These are phyloP conservation scores for Medicago arabica DNA, from an alignment of 306 rosid genomes.

Conservation along the genomic window DNA sequence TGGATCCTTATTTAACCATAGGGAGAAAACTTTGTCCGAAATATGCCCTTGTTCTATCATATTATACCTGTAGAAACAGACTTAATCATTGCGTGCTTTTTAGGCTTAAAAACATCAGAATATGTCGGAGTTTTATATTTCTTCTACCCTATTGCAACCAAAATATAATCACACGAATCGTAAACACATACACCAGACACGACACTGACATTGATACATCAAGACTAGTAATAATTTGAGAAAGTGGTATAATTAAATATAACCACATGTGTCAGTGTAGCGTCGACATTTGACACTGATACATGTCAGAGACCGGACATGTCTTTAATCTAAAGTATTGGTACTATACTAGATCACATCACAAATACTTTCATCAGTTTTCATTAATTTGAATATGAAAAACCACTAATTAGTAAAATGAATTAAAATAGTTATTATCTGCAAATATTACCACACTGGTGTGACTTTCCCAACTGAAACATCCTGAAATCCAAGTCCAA, in stretches of 20 bases:
- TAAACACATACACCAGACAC: not conserved
- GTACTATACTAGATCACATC: not conserved
- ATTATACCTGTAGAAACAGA: slow-evolving; percentile 49
- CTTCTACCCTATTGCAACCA: slow-evolving; percentile 7
- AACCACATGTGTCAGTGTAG: not conserved
- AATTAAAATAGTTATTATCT: slow-evolving; percentile 9
- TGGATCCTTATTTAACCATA: slow-evolving; percentile 52
- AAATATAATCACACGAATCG: not conserved
- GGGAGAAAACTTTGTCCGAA: slow-evolving; percentile 42
- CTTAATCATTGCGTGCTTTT: slow-evolving; percentile 5
- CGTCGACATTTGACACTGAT: not conserved
- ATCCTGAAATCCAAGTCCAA: slow-evolving; percentile 60
- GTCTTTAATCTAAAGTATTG: not conserved
- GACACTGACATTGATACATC: not conserved
- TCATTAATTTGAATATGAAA: slow-evolving; percentile 1
- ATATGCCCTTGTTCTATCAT: slow-evolving; percentile 49
- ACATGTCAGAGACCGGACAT: not conserved
- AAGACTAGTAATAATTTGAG: not conserved
- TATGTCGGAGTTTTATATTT: not conserved
- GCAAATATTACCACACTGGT: slow-evolving; percentile 53
- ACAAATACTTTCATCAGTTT: not conserved
- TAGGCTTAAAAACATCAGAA: slow-evolving; percentile 2
- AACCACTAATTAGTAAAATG: slow-evolving; percentile 15
- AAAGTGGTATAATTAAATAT: not conserved
- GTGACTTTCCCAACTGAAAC: slow-evolving; percentile 47